These are phyloP conservation scores for Juglanconis juglandina DNA, from an alignment of 2,329 filamentous ascomycete genomes.

Conservation along the genomic window DNA sequence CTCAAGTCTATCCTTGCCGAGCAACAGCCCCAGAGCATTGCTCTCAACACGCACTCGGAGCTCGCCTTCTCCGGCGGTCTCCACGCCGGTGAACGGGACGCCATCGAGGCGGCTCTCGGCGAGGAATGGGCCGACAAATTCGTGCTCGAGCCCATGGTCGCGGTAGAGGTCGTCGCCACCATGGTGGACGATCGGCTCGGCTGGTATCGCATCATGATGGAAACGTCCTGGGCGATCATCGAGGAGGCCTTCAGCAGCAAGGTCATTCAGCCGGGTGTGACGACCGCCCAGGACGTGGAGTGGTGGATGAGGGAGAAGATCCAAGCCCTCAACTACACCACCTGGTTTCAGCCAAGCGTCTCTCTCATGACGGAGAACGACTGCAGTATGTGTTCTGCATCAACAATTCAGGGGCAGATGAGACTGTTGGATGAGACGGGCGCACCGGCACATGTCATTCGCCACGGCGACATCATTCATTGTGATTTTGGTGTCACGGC, in stretches of 20 bases:
- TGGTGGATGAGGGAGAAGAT: constrained; percentile 51
- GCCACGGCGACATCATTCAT: constrained; percentile 45
- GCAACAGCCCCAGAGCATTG: constrained; percentile 36
- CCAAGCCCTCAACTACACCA: constrained; percentile 47
- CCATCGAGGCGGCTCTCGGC: constrained; percentile 33
- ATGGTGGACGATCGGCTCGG: constrained; percentile 37
- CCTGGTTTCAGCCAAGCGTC: constrained; percentile 49
- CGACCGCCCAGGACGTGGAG: constrained; percentile 44
- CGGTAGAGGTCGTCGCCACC: constrained; percentile 43
- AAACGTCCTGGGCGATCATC: constrained; percentile 51
- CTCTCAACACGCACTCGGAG: constrained; percentile 41
- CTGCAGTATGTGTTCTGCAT: constrained; percentile 13
- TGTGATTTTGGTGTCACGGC: constrained; percentile 48
- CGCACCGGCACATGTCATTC: constrained; percentile 29
- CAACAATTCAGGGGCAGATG: neutral
- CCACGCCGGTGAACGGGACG: constrained; percentile 44
- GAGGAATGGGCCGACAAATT: constrained; percentile 36
- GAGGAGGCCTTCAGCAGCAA: constrained; percentile 41
- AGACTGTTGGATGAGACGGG: constrained; percentile 7
- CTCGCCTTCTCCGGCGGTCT: constrained; percentile 45
- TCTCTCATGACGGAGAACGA: constrained; percentile 35
- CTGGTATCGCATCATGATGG: constrained; percentile 44
- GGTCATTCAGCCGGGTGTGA: constrained; percentile 39
- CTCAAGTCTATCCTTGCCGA: constrained; percentile 34
- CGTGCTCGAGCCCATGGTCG: constrained; percentile 41